These are phyloP conservation scores for Hyphopichia fennica DNA, from an alignment of 1,139 yeast species.

Conservation along the genomic window DNA sequence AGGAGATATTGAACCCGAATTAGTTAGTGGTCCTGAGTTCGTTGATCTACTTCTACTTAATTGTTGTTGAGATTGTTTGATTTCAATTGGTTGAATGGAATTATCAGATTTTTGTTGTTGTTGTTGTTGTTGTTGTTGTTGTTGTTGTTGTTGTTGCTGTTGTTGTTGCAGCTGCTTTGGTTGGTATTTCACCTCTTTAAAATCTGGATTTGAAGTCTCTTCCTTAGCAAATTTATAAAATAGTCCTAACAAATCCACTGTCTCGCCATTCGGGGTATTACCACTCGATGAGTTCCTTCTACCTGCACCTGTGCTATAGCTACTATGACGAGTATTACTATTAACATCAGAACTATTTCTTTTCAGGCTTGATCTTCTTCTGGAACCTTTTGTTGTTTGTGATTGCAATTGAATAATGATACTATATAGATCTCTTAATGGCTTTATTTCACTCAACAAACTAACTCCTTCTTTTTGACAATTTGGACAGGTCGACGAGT, in stretches of 20 bases:
- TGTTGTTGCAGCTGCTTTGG: too few species aligned
- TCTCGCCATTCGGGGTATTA: constrained; percentile 16
- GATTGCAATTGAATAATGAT: constrained; percentile 26
- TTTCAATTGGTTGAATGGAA: neutral
- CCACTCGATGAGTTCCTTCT: constrained; percentile 8
- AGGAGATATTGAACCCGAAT: constrained; percentile 1
- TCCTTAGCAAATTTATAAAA: constrained; percentile 47
- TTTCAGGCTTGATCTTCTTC: constrained; percentile 7
- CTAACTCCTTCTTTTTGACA: constrained; percentile 38
- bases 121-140: neutral
- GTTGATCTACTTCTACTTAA: neutral
- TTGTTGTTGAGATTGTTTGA: neutral
- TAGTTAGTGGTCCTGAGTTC: neutral
- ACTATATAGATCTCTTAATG: constrained; percentile 51
- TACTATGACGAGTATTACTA: neutral
- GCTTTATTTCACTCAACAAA: constrained; percentile 48
- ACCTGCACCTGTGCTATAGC: constrained; percentile 11
- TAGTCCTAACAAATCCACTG: constrained; percentile 36
- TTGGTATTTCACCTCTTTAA: neutral
- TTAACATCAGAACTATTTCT: constrained; percentile 3
- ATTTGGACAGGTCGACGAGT: constrained; percentile 43
- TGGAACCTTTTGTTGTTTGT: constrained; percentile 9
- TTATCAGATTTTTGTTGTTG: neutral
- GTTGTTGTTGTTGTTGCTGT: too few species aligned
- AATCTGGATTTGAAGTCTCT: constrained; percentile 18